Conservation (phyloP, 352 stramenopile genomes). For the Pythium biforme region DNA sequence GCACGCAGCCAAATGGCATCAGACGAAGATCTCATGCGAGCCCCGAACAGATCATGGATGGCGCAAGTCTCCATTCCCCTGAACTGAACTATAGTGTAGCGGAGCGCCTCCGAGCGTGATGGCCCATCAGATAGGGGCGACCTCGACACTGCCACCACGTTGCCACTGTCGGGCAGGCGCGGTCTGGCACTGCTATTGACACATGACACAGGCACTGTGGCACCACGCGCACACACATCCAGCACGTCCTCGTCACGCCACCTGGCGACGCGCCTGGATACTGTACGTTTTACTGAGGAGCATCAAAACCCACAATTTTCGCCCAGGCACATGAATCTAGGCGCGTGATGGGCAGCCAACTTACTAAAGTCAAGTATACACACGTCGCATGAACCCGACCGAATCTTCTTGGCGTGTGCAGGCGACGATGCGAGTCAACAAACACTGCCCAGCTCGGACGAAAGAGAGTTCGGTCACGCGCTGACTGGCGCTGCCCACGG, state of each 20-base stretch:
- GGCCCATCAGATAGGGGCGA: no score
- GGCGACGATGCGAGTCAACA: constrained; percentile 7
- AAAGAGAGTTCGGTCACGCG: no score
- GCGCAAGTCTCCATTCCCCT: no score
- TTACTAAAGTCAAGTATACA: constrained; percentile 12
- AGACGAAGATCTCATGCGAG: no score
- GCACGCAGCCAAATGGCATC: no score
- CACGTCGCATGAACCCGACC: constrained; percentile 7
- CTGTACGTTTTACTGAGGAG: neutral
- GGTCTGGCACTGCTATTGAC: no score
- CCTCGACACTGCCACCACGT: no score
- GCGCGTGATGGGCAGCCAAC: neutral
- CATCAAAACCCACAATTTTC: neutral
- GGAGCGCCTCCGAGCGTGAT: no score
- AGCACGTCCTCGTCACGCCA: neutral
- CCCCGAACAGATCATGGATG: no score
- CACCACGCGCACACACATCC: neutral
- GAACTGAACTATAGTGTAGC: no score
- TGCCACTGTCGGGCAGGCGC: no score
- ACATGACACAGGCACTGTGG: neutral
- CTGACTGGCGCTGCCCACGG: no score
- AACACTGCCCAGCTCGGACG: neutral
- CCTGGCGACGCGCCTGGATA: neutral
- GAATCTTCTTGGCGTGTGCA: constrained; percentile 13
- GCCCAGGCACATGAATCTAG: neutral